Conservation (phyloP, 305 asterid genomes). For the Caryopteris hybrid region DNA sequence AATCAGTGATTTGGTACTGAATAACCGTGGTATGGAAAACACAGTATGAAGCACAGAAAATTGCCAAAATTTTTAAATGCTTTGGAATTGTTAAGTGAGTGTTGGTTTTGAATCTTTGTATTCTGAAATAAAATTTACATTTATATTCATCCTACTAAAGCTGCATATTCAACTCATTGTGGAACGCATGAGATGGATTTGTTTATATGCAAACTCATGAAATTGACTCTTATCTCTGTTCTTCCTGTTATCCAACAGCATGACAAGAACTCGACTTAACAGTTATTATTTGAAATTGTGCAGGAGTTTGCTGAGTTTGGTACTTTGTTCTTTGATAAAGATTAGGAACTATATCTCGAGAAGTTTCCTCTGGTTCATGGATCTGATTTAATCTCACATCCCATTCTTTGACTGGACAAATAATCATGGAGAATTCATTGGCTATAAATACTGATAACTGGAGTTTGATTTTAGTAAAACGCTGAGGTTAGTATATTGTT, state of each 20-base stretch:
- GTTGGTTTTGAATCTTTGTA: neutral
- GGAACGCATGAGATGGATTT: neutral
- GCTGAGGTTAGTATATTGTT: conserved; percentile 13
- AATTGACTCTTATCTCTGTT: neutral
- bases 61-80: neutral
- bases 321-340: neutral
- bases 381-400: neutral
- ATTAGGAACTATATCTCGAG: neutral
- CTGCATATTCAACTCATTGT: neutral
- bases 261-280: neutral
- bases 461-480: conserved; percentile 4
- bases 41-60: neutral
- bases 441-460: neutral
- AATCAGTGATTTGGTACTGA: neutral
- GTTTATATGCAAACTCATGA: neutral
- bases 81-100: neutral
- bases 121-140: neutral
- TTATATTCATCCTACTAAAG: neutral
- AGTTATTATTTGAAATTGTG: neutral
- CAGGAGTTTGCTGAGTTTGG: conserved; percentile 11
- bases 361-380: conserved; percentile 2
- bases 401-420: conserved; percentile 3
- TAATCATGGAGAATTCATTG: neutral
- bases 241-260: conserved; percentile 1
- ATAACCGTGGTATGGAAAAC: neutral